Percentiles rank a stretch among this genome's conserved stretches.
Evolutionary conservation across 1,284 basidiomycete genomes (phyloP).

Genomic region (Hypsizygus ulmarius): DNA sequence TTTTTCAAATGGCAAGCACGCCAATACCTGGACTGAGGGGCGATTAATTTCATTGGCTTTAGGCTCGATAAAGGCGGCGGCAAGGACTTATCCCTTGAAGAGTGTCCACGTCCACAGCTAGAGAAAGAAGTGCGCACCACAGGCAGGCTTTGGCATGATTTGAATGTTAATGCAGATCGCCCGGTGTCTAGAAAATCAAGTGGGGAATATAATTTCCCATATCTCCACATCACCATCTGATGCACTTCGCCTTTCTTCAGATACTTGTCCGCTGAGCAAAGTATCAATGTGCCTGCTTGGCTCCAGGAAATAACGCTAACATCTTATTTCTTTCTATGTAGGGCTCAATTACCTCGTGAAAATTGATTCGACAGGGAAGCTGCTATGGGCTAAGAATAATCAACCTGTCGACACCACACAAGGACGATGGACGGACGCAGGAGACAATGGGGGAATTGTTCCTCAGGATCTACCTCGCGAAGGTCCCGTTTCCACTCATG

Average conservation of each 20-base stretch:
- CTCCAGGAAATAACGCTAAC: no score
- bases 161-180: neutral
- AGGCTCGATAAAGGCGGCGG: conserved; percentile 76
- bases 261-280: conserved; percentile 69
- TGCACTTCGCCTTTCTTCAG: conserved; percentile 25
- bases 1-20: conserved; percentile 63
- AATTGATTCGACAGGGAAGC: conserved; percentile 59
- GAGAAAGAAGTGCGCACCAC: conserved; percentile 55
- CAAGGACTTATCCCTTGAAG: conserved; percentile 59
- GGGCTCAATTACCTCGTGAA: conserved; percentile 69
- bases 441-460: conserved; percentile 55
- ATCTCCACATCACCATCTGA: neutral
- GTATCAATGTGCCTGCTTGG: conserved; percentile 28
- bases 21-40: neutral
- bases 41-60: conserved; percentile 5
- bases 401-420: conserved; percentile 62
- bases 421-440: conserved; percentile 63
- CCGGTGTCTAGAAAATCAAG: conserved; percentile 2
- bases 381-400: conserved; percentile 70
- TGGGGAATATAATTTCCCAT: neutral
- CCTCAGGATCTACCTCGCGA: conserved; percentile 35
- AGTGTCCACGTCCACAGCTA: conserved; percentile 65
- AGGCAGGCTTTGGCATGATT: neutral
- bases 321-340: conserved; percentile 18
- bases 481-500: conserved; percentile 20